A percentile compares a stretch with the other conserved stretches of the same genome.
These are phyloP conservation scores for Pseudoturritis turrita DNA, from an alignment of 345 rosid genomes.

Conservation along the genomic window DNA sequence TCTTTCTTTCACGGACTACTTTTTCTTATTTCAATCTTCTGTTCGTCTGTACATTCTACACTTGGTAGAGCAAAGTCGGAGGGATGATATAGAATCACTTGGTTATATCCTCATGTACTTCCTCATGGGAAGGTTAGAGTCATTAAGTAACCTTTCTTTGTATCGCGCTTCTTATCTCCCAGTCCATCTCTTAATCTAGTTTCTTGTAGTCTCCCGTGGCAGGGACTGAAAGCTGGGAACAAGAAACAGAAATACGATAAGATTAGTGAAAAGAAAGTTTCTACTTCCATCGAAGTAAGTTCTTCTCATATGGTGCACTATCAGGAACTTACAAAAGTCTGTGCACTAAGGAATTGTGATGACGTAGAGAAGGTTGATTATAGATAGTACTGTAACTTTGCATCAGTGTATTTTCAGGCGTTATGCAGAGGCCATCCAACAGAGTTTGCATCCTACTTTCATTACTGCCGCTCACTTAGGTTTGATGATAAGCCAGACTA, in stretches of 20 bases:
- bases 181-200: conserved; percentile 1
- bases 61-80: conserved; percentile 89
- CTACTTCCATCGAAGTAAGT: conserved; percentile 65
- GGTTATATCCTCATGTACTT: conserved; percentile 96
- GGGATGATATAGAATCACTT: conserved; percentile 99
- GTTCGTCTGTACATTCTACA: not conserved
- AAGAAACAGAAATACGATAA: conserved; percentile 97
- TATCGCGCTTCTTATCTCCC: not conserved
- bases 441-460: conserved; percentile 95
- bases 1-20: not conserved
- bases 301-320: not conserved
- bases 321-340: not conserved
- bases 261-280: conserved; percentile 95
- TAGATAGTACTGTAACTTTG: conserved; percentile 16
- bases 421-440: conserved; percentile 90
- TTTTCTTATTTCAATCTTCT: not conserved
- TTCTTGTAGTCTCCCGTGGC: conserved; percentile 87
- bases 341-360: not conserved
- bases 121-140: conserved; percentile 85
- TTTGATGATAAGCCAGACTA: conserved; percentile 97
- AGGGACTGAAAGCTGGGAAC: conserved; percentile 93
- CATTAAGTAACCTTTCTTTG: not conserved
- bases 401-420: conserved; percentile 45
- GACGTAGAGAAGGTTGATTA: not conserved
- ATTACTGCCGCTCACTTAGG: conserved; percentile 86